Evolutionary conservation across 129 eudicot species (phyloP).

Genomic region (Pittosporum tobira): DNA sequence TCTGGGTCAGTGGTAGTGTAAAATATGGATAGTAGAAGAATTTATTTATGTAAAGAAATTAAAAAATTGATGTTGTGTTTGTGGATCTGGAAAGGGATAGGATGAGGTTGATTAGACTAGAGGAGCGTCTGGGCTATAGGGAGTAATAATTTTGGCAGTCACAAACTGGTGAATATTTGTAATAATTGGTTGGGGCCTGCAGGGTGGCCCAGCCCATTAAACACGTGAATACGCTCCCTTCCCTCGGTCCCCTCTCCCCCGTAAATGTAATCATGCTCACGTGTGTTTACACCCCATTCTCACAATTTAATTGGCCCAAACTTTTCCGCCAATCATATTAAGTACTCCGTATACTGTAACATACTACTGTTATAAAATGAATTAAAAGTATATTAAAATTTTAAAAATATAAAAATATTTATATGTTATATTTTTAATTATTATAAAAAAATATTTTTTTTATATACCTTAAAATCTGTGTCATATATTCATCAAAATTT

Average conservation of each 20-base stretch:
- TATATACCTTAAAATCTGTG: too few relatives aligned
- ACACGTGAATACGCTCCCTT: conserved; percentile 20
- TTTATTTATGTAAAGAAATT: too few relatives aligned
- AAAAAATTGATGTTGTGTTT: not conserved
- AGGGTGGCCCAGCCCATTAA: not conserved
- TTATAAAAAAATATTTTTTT: too few relatives aligned
- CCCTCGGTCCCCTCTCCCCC: not conserved
- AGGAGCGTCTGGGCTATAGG: conserved; percentile 8
- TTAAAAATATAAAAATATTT: too few relatives aligned
- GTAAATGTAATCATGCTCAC: conserved; percentile 11
- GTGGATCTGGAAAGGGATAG: not conserved
- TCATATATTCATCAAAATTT: too few relatives aligned
- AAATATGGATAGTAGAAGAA: too few relatives aligned
- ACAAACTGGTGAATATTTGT: not conserved
- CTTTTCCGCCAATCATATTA: not conserved
- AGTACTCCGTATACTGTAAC: too few relatives aligned
- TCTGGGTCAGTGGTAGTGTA: too few relatives aligned
- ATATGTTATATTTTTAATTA: too few relatives aligned
- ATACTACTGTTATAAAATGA: too few relatives aligned
- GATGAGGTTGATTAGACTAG: not conserved
- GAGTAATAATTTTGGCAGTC: too few relatives aligned
- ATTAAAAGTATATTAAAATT: too few relatives aligned
- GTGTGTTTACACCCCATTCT: conserved; percentile 6
- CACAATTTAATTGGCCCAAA: not conserved
- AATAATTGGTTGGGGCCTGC: not conserved